Evolutionary conservation across 345 rosid species (phyloP).

Genomic region (Litchi chinensis): DNA sequence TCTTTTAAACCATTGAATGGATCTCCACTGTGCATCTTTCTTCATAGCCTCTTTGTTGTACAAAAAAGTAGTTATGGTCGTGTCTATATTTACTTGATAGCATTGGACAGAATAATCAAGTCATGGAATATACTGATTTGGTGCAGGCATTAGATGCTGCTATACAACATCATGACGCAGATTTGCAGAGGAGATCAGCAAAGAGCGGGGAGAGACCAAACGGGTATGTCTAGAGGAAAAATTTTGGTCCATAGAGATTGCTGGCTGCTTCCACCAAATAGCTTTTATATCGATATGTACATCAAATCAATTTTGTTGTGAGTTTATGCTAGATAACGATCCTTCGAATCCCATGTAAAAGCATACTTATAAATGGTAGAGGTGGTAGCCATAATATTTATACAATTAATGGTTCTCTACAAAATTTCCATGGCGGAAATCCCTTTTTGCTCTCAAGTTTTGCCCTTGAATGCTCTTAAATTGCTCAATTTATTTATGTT

Average conservation of each 20-base stretch:
- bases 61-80: not conserved
- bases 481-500: not conserved
- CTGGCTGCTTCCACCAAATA: not conserved
- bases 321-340: conserved; percentile 8
- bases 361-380: not conserved
- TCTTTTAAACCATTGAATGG: not conserved
- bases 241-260: not conserved
- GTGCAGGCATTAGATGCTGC: conserved; percentile 46
- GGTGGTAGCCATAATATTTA: conserved; percentile 11
- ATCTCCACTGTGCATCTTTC: not conserved
- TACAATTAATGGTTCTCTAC: not conserved
- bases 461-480: not conserved
- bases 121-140: not conserved
- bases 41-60: not conserved
- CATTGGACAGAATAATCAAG: not conserved
- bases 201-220: conserved; percentile 37
- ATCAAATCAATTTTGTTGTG: conserved; percentile 22
- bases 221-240: conserved; percentile 24
- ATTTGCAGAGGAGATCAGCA: conserved; percentile 37
- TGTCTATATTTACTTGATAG: not conserved
- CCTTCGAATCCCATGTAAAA: conserved; percentile 10
- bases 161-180: conserved; percentile 43
- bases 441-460: not conserved
- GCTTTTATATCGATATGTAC: conserved; percentile 2
- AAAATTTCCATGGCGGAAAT: not conserved